These are phyloP conservation scores for Beauveria brongniartii DNA, from an alignment of 2,329 filamentous ascomycete genomes.

Conservation along the genomic window DNA sequence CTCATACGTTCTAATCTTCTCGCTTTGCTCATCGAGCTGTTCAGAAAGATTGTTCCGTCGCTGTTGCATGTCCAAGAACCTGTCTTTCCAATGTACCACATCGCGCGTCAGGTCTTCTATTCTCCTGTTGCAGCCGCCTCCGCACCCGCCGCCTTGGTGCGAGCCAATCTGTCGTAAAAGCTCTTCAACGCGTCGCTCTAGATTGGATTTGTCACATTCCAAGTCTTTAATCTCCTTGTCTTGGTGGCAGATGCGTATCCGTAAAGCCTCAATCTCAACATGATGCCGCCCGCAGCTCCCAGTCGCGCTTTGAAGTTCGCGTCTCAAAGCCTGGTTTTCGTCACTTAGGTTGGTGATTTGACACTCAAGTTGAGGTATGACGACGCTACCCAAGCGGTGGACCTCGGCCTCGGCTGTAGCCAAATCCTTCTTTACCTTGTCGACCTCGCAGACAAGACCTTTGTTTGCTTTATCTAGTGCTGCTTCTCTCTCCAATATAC, in stretches of 20 bases:
- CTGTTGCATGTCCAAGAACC: conserved; percentile 23
- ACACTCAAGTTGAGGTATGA: conserved; percentile 29
- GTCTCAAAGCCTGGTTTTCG: conserved; percentile 33
- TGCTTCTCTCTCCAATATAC: conserved; percentile 28
- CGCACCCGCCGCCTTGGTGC: conserved; percentile 9
- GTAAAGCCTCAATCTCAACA: conserved; percentile 25
- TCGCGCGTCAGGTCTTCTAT: conserved; percentile 25
- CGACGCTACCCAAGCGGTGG: conserved; percentile 24
- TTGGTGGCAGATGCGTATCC: conserved; percentile 26
- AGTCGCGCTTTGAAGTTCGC: conserved; percentile 26
- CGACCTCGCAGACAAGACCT: conserved; percentile 24
- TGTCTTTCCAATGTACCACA: conserved; percentile 27
- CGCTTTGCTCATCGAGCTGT: conserved; percentile 22
- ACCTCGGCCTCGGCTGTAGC: conserved; percentile 27
- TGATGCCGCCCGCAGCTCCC: conserved; percentile 23
- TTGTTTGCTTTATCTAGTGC: conserved; percentile 28
- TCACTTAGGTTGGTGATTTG: conserved; percentile 27
- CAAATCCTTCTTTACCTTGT: conserved; percentile 28
- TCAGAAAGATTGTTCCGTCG: conserved; percentile 22
- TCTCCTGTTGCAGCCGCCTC: conserved; percentile 23
- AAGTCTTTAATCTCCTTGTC: conserved; percentile 30
- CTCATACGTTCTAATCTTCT: conserved; percentile 27
- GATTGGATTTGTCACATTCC: conserved; percentile 26
- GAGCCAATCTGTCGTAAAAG: conserved; percentile 23
- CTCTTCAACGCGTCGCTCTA: conserved; percentile 26